Evolutionary conservation across 176 grass and related monocot species (phyloP).

Genomic region (Juncus effusus): DNA sequence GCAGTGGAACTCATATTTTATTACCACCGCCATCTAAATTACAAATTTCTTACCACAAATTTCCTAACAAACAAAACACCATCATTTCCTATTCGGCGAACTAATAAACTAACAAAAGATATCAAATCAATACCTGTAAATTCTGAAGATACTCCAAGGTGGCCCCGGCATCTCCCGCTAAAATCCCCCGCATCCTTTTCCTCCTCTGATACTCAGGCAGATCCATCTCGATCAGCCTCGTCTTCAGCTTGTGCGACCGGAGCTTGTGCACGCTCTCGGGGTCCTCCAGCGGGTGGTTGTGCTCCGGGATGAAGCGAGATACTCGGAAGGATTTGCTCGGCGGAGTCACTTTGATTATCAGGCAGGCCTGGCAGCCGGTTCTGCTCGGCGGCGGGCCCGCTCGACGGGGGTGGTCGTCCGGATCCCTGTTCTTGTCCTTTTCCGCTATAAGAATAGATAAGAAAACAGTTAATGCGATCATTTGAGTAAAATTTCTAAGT

Average conservation of each 20-base stretch:
- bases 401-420: slow-evolving; percentile 21
- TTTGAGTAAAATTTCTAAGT: too few species aligned
- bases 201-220: slow-evolving; percentile 45
- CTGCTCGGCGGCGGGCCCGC: slow-evolving; percentile 58
- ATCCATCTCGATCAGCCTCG: slow-evolving; percentile 46
- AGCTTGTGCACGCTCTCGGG: slow-evolving; percentile 58
- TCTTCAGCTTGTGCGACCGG: slow-evolving; percentile 67
- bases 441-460: slow-evolving; percentile 9
- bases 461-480: neutral
- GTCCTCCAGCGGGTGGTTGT: slow-evolving; percentile 66
- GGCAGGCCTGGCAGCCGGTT: slow-evolving; percentile 68
- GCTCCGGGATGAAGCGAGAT: slow-evolving; percentile 47
- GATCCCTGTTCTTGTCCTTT: slow-evolving; percentile 28
- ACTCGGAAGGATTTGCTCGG: slow-evolving; percentile 58
- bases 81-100: too few species aligned
- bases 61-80: too few species aligned
- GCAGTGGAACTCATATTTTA: too few species aligned
- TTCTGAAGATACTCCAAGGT: slow-evolving; percentile 63
- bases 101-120: too few species aligned
- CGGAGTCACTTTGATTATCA: slow-evolving; percentile 75
- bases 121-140: slow-evolving; percentile 17
- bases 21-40: too few species aligned
- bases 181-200: slow-evolving; percentile 55
- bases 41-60: too few species aligned
- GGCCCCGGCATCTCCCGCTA: slow-evolving; percentile 60